Percentiles rank a stretch among this genome's conserved stretches.
Conservation (phyloP, 768 basidiomycete species). For the Lyophyllum shimeji region DNA sequence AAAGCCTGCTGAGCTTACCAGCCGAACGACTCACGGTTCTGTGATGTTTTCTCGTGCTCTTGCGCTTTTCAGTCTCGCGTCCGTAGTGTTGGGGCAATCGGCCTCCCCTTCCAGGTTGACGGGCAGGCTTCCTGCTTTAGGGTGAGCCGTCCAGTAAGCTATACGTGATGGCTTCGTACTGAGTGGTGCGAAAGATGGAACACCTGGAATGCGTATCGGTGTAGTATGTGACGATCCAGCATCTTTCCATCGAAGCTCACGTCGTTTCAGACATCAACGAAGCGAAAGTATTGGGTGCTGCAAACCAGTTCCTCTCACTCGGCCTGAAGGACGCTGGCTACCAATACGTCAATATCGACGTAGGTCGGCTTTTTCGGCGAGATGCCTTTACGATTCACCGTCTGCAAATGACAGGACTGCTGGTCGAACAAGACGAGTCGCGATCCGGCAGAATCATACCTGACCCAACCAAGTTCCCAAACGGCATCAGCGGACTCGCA, state of each 20-base stretch:
- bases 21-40: no score
- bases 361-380: slow-evolving; percentile 17
- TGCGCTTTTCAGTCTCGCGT: slow-evolving; percentile 2
- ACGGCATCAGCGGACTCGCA: slow-evolving; percentile 46
- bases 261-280: slow-evolving; percentile 39
- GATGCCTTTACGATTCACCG: neutral
- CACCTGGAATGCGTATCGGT: slow-evolving; percentile 50
- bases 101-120: slow-evolving; percentile 35
- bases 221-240: slow-evolving; percentile 25
- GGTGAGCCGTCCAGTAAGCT: slow-evolving; percentile 24
- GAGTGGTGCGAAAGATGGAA: slow-evolving; percentile 42
- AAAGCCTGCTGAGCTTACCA: no score
- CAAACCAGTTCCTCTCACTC: slow-evolving; percentile 43
- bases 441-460: slow-evolving; percentile 43
- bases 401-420: slow-evolving; percentile 37
- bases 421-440: slow-evolving; percentile 44
- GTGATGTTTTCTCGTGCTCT: slow-evolving; percentile 9
- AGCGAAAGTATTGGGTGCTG: slow-evolving; percentile 43
- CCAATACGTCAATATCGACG: slow-evolving; percentile 53
- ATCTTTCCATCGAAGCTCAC: neutral
- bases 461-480: slow-evolving; percentile 53
- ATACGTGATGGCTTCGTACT: neutral
- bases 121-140: slow-evolving; percentile 47
- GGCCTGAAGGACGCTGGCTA: slow-evolving; percentile 50
- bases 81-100: slow-evolving; percentile 15